Conservation (phyloP, 2,329 filamentous ascomycete genomes). For the Metarhizium brunneum region DNA sequence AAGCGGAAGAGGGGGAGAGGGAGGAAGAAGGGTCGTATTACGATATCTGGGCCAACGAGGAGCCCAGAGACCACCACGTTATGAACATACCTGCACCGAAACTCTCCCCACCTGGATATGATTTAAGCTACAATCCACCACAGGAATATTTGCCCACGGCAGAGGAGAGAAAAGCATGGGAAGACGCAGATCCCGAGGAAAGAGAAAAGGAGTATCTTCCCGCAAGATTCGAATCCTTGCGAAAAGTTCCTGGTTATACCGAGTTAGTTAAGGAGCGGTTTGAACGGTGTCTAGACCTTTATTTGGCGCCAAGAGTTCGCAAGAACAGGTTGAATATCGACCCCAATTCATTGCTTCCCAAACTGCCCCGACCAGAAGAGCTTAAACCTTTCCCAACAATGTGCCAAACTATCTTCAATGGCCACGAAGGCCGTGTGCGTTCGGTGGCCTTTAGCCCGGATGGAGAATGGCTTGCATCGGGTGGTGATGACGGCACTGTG, state of each 20-base stretch:
- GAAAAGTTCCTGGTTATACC: slow-evolving; percentile 87
- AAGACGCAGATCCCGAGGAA: slow-evolving; percentile 80
- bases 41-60: slow-evolving; percentile 93
- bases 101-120: slow-evolving; percentile 83
- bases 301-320: slow-evolving; percentile 83
- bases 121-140: slow-evolving; percentile 93
- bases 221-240: slow-evolving; percentile 69
- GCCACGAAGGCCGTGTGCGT: slow-evolving; percentile 81
- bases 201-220: slow-evolving; percentile 84
- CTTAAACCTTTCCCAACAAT: slow-evolving; percentile 90
- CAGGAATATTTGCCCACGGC: slow-evolving; percentile 85
- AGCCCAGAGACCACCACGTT: slow-evolving; percentile 68
- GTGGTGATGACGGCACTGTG: slow-evolving; percentile 88
- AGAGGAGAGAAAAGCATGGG: slow-evolving; percentile 77
- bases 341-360: slow-evolving; percentile 82
- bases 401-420: slow-evolving; percentile 76
- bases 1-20: slow-evolving; percentile 54
- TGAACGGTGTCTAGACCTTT: slow-evolving; percentile 88
- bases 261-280: slow-evolving; percentile 92
- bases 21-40: slow-evolving; percentile 65
- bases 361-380: slow-evolving; percentile 86
- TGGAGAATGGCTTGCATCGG: slow-evolving; percentile 79
- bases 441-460: slow-evolving; percentile 77
- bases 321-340: slow-evolving; percentile 96
- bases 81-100: slow-evolving; percentile 97